A percentile compares a stretch with the other conserved stretches of the same genome.
Conservation (phyloP, 73 alveolate genomes). For the Symbiodinium pilosum region DNA sequence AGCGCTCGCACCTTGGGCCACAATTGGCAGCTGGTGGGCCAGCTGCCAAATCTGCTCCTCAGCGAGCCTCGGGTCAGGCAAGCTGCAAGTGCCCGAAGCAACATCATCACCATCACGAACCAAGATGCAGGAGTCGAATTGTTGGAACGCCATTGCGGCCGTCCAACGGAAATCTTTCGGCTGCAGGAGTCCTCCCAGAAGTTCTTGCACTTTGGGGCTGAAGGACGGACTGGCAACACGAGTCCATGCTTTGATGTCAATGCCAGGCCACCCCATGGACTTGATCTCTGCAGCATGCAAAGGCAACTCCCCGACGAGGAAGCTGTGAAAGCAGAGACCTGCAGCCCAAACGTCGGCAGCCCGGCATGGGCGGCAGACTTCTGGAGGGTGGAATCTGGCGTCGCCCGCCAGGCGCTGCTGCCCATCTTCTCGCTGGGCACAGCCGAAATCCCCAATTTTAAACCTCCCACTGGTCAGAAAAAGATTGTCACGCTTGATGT, state of each 20-base stretch:
- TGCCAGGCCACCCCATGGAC: conserved; percentile 37
- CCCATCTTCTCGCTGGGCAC: conserved; percentile 30
- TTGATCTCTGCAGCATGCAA: neutral
- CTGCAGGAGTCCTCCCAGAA: conserved; percentile 24
- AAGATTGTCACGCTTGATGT: neutral
- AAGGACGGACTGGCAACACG: neutral
- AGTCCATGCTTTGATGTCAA: conserved; percentile 24
- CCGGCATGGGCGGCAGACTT: conserved; percentile 29
- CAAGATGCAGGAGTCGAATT: conserved; percentile 3
- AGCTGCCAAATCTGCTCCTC: conserved; percentile 5
- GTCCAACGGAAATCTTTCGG: conserved; percentile 16
- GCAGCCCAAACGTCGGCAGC: conserved; percentile 26
- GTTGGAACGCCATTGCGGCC: conserved; percentile 7
- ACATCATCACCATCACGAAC: neutral
- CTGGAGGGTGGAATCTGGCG: conserved; percentile 10
- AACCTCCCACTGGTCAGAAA: neutral
- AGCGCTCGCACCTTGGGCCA: neutral
- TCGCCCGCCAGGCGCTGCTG: conserved; percentile 38
- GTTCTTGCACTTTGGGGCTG: conserved; percentile 11
- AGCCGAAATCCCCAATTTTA: conserved; percentile 9
- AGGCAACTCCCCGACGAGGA: neutral
- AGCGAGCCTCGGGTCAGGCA: conserved; percentile 18
- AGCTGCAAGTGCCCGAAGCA: conserved; percentile 8
- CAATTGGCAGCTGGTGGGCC: conserved; percentile 7
- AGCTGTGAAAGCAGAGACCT: conserved; percentile 33